Evolutionary conservation across 768 basidiomycete species (phyloP).

Genomic region (Lanmaoa pseudosensibilis): DNA sequence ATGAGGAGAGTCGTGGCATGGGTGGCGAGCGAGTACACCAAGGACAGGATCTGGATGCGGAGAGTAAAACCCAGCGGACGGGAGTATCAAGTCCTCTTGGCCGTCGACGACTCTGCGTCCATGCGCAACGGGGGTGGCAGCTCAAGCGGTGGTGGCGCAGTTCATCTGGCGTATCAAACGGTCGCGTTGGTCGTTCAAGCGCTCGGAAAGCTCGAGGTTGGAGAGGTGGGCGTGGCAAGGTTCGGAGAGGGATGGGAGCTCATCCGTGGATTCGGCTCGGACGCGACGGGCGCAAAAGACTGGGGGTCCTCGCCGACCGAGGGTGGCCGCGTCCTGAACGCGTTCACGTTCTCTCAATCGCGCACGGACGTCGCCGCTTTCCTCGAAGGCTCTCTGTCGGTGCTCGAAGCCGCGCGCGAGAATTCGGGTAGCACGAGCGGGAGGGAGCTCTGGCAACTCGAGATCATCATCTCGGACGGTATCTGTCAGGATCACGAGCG

Average conservation of each 20-base stretch:
- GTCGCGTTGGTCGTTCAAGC: conserved; percentile 91
- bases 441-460: conserved; percentile 92
- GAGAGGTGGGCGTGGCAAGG: conserved; percentile 88
- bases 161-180: conserved; percentile 93
- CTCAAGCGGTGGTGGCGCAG: conserved; percentile 26
- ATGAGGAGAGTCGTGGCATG: conserved; percentile 99
- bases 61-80: conserved; percentile 90
- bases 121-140: conserved; percentile 51
- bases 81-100: conserved; percentile 93
- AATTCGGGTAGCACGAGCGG: conserved; percentile 56
- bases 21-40: conserved; percentile 98
- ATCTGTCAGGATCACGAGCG: conserved; percentile 94
- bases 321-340: conserved; percentile 57
- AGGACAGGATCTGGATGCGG: conserved; percentile 98
- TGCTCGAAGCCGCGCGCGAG: conserved; percentile 78
- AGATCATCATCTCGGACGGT: conserved; percentile 99
- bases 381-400: conserved; percentile 71
- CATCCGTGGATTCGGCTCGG: conserved; percentile 85
- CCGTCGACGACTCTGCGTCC: conserved; percentile 93
- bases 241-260: conserved; percentile 90
- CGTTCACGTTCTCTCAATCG: conserved; percentile 88
- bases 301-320: conserved; percentile 30
- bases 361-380: conserved; percentile 85
- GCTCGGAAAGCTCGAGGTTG: conserved; percentile 87
- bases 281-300: conserved; percentile 69